Evolutionary conservation across 2,329 filamentous ascomycete genomes (phyloP), one percentile per base, ranked within the genome.

Genomic region (Apiospora arundinis): DNA sequence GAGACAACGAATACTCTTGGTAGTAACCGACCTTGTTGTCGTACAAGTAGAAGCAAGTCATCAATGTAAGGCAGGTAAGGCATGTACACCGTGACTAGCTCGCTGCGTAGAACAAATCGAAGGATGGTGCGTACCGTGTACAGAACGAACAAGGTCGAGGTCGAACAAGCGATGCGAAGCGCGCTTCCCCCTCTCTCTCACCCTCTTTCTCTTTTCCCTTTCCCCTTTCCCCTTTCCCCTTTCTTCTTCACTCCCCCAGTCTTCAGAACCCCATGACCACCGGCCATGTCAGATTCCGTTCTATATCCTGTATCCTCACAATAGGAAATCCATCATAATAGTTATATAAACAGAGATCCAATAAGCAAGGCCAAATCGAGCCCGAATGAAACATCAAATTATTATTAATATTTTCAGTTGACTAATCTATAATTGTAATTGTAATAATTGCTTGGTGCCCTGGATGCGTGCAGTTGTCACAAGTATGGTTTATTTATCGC

Each of bases 51-150:
- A 56, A 32, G 49, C 25, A 56, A 32, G 49, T 56, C 49, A 56
- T 56, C 25, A 52, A 52, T 14, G 28, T 32, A 60, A 32, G 49
- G 23, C 25, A 28, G 18, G 25, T 28, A 28, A n/a, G 14, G 16
- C 25, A 12, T 56, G 49, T 60, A 45, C 42, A 16, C 12, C 12
- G 56, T 18, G 9, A 63, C 32, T 63, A 40, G 56, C 56, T 40
- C 56, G 28, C 56, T 37, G 56, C 56, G 56, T 40, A n/a, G 56
- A 63, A 63, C 32, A 63, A 63, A 63, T 63, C 11, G 56, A 63
- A 63, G 56, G 7, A 63, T 63, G 56, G 18, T 45, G 42, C 21
- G 25, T 52, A 2, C 25, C 4, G 52, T 60, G 52, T 60, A 60
- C 52, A 25, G 25, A 32, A 60, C 16, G 25, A 32, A 60, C 16